phyloP scores from a whole-genome alignment of 2,329 filamentous ascomycete species.

The Fulvia fulva region DNA sequence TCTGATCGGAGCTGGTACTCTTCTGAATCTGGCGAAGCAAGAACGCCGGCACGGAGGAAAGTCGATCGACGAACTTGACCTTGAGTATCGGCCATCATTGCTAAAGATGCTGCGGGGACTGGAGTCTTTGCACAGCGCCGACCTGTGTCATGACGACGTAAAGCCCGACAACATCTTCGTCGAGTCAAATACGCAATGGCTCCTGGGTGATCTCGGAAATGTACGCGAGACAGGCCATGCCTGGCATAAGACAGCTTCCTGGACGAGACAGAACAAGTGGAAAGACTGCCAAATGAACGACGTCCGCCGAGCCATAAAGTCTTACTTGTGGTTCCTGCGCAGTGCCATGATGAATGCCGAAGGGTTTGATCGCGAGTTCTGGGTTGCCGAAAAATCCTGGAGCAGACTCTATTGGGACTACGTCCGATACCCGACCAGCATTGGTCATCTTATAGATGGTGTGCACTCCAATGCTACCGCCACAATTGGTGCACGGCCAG shows the following conservation, averaged over 20 bases:
- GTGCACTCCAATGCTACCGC: neutral
- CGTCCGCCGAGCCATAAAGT: constrained; percentile 29
- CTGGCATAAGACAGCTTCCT: constrained; percentile 15
- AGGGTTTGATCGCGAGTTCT: constrained; percentile 28
- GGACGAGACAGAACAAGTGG: constrained; percentile 18
- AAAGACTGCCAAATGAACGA: constrained; percentile 29
- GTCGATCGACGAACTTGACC: constrained; percentile 23
- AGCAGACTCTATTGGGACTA: constrained; percentile 32
- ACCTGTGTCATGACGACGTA: constrained; percentile 38
- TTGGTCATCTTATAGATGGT: neutral
- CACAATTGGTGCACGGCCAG: neutral
- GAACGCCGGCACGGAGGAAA: neutral
- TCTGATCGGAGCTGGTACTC: constrained; percentile 12
- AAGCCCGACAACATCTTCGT: constrained; percentile 36
- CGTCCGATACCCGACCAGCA: neutral
- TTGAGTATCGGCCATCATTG: constrained; percentile 30
- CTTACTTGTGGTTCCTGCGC: constrained; percentile 26
- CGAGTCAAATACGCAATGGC: constrained; percentile 24
- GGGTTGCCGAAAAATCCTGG: constrained; percentile 19
- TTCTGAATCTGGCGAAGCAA: constrained; percentile 11
- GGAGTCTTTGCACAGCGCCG: constrained; percentile 27
- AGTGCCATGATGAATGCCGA: constrained; percentile 1
- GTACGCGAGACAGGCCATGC: constrained; percentile 31
- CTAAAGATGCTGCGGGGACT: constrained; percentile 27
- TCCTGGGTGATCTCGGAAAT: constrained; percentile 37